Conservation (phyloP, 192 early-diverging fungal genomes). For the Funneliformis mosseae region DNA sequence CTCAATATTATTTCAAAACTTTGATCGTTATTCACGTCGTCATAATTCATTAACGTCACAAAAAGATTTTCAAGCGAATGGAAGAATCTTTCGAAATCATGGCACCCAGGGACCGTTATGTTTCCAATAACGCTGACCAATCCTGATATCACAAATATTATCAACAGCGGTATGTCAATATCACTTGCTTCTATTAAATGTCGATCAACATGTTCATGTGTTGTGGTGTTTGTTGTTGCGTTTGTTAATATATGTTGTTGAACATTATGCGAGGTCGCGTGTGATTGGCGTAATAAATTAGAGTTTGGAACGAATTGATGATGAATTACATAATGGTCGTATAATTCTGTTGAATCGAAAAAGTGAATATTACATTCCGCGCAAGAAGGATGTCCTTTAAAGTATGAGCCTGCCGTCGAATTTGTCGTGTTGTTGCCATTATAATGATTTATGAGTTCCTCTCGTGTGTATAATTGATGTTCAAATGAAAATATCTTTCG, state of each 20-base stretch:
- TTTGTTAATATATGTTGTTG: not conserved
- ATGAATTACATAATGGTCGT: conserved; percentile 23
- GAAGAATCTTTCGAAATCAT: not conserved
- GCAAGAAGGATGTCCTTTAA: conserved; percentile 16
- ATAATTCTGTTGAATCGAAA: conserved; percentile 5
- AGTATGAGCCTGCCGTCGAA: not conserved
- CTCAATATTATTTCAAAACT: not conserved
- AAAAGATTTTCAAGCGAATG: not conserved
- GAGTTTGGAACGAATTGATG: not conserved
- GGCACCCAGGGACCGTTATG: not conserved
- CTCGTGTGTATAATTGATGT: conserved; percentile 6
- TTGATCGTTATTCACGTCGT: not conserved
- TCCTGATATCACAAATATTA: not conserved
- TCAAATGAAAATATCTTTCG: conserved; percentile 6
- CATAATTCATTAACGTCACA: not conserved
- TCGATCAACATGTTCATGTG: not conserved
- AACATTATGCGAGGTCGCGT: too few species aligned
- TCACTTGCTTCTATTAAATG: not conserved
- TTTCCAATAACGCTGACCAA: not conserved
- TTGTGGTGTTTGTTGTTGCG: too few species aligned
- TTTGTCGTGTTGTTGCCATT: not conserved
- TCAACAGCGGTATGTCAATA: not conserved
- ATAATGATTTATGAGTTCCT: conserved; percentile 9
- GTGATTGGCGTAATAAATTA: not conserved
- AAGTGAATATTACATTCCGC: not conserved